These are phyloP conservation scores for Neolentinus lepideus DNA, from an alignment of 1,284 basidiomycete species.

Conservation along the genomic window DNA sequence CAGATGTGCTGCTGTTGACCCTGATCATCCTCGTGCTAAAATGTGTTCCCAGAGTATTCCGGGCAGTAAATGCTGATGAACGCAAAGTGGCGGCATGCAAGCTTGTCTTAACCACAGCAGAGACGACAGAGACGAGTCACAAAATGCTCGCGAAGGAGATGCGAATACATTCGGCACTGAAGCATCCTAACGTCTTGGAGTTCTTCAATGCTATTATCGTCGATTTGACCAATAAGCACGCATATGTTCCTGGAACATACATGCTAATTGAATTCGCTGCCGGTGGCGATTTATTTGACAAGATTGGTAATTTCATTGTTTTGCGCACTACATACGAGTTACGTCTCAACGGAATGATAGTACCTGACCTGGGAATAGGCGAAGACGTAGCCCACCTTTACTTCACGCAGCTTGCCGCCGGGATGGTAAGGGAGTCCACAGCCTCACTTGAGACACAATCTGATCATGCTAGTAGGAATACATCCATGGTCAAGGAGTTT, in stretches of 20 bases:
- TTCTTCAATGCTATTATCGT: conserved; percentile 77
- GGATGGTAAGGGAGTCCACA: conserved; percentile 44
- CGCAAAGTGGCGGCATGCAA: conserved; percentile 81
- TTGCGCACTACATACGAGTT: not conserved
- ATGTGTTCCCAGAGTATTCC: conserved; percentile 58
- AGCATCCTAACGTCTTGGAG: conserved; percentile 80
- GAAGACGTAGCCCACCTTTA: conserved; percentile 90
- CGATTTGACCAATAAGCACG: conserved; percentile 52
- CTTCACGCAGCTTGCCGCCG: conserved; percentile 84
- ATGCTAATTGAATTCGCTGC: conserved; percentile 91
- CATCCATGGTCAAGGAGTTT: conserved; percentile 88
- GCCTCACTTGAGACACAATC: not conserved
- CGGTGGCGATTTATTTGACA: conserved; percentile 96
- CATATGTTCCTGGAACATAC: conserved; percentile 78
- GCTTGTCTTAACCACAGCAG: conserved; percentile 55
- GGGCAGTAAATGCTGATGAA: conserved; percentile 64
- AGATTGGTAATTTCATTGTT: conserved; percentile 65
- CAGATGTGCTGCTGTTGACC: too few relatives aligned
- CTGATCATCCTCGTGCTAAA: not conserved
- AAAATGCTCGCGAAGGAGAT: conserved; percentile 93
- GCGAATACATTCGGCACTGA: conserved; percentile 80
- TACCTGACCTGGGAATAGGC: conserved; percentile 82
- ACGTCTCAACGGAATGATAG: conserved; percentile 27
- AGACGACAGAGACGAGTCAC: conserved; percentile 56
- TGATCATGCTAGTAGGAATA: conserved; percentile 43